Base-by-base conservation (phyloP, 83 land plant species). In the Picea mariana region DNA sequence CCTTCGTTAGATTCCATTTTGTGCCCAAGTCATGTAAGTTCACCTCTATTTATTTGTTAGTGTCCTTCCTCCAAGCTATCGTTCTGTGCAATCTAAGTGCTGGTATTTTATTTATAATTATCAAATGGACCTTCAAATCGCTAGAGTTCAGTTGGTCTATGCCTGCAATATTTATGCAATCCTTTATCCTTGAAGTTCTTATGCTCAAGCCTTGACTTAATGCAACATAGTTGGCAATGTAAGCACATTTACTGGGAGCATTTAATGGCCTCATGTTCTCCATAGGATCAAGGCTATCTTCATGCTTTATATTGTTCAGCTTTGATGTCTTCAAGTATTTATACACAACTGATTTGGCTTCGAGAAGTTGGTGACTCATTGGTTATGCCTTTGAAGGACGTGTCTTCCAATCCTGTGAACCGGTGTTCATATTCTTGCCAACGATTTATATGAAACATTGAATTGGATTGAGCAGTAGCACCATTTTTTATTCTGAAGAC, bases 211-310 rank as follows among this genome's bases (percentile, higher is more conserved):
- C 58, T 76, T 61, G 27, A 55, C 24, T 76, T 34, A 76, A 76
- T 76, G 62, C 62, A 61, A 76, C 62, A 38, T 76, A 13, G 62
- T 76, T 26, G 79, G 62, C 23, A 16, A 61, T 76, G 79, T 34
- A 5, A 76, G 38, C 62, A 55, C 79, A 76, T 76, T 55, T 76
- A 76, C 79, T 76, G n/a, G 79, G 21, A 76, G 78, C 78, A 76
- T 76, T 76, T 20, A 55, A 31, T 76, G 78, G 78, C 4, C 55
- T 44, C 47, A 52, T 31, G 26, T 34, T 58, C 62, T 13, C 20
- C 26, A 55, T 77, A 15, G 79, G 79, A 20, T 77, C 49, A 7
- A 47, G 49, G 49, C 1, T 7, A 47, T 47, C 49, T 47, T 47
- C 9, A 47, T 34, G 1, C 49, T 47, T 47, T 1, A 47, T 34